These are phyloP conservation scores for Dictyostelium intermedium DNA, from an alignment of 78 protist species.

Conservation along the genomic window DNA sequence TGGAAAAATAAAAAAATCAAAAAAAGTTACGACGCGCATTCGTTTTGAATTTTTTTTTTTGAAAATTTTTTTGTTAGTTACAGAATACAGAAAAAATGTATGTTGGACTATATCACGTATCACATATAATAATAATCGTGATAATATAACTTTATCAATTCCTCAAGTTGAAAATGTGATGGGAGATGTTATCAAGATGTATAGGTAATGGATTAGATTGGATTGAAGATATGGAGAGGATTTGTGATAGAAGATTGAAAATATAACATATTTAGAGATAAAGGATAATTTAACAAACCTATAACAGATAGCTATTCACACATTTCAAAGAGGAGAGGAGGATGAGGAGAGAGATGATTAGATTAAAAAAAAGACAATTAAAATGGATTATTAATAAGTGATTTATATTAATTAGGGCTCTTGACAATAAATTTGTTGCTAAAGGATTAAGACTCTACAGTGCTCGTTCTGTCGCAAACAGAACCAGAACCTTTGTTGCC, in stretches of 20 bases:
- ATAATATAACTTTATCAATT: not conserved
- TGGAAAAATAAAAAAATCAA: not conserved
- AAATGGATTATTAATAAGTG: not conserved
- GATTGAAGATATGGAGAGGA: too few relatives aligned
- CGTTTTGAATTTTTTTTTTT: not conserved
- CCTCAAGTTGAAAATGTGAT: not conserved
- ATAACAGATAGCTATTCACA: not conserved
- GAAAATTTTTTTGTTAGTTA: not conserved
- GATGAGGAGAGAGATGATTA: too few relatives aligned
- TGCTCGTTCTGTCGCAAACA: slow-evolving; percentile 49
- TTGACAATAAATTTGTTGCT: slow-evolving; percentile 40
- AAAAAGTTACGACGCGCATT: not conserved
- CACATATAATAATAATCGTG: not conserved
- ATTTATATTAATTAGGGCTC: not conserved
- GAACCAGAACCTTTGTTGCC: slow-evolving; percentile 49
- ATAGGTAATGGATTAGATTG: too few relatives aligned
- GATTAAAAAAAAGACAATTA: too few relatives aligned
- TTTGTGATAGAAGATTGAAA: too few relatives aligned
- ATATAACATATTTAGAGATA: too few relatives aligned
- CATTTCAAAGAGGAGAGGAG: not conserved
- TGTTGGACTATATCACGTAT: not conserved
- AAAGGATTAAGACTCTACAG: slow-evolving; percentile 44
- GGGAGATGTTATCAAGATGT: too few relatives aligned
- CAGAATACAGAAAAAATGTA: not conserved
- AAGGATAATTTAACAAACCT: too few relatives aligned